Percentiles rank a stretch among this genome's conserved stretches.
phyloP scores from a whole-genome alignment of 1,284 basidiomycete genomes.

The Xerocomus nothofagi region DNA sequence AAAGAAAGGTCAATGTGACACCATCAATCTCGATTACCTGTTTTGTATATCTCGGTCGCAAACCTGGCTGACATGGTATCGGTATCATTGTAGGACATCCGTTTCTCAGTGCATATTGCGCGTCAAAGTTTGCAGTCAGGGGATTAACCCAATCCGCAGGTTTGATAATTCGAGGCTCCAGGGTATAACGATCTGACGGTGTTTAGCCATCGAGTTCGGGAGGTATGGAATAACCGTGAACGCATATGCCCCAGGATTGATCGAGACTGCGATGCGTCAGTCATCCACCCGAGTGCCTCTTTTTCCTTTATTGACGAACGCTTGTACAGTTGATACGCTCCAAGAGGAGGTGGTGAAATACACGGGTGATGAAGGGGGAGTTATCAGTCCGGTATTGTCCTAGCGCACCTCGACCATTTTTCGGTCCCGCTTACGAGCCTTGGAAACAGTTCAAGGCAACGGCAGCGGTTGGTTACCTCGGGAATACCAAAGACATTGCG shows the following conservation, averaged over 20 bases:
- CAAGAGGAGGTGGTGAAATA: conserved; percentile 18
- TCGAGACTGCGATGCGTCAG: conserved; percentile 38
- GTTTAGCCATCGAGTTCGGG: conserved; percentile 41
- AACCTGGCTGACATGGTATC: neutral
- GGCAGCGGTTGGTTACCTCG: conserved; percentile 28
- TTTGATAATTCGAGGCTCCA: neutral
- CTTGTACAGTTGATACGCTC: conserved; percentile 16
- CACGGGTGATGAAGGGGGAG: conserved; percentile 17
- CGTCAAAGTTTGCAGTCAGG: conserved; percentile 37
- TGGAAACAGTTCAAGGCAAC: conserved; percentile 14
- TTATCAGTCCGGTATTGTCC: conserved; percentile 15
- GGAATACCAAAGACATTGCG: conserved; percentile 37
- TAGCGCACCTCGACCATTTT: too few species aligned
- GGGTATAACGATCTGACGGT: conserved; percentile 3
- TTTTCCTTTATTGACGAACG: neutral
- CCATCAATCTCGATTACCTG: neutral
- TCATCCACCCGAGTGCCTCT: neutral
- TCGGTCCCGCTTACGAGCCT: conserved; percentile 1
- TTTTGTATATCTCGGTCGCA: neutral
- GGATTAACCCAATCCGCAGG: conserved; percentile 35
- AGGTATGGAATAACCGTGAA: conserved; percentile 49
- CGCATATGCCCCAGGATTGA: conserved; percentile 49
- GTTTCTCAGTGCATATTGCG: conserved; percentile 26
- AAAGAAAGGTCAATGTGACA: conserved; percentile 29
- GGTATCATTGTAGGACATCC: conserved; percentile 15